Evolutionary conservation across 805 yeast species (phyloP).

Genomic region (Candida broadrunensis): DNA sequence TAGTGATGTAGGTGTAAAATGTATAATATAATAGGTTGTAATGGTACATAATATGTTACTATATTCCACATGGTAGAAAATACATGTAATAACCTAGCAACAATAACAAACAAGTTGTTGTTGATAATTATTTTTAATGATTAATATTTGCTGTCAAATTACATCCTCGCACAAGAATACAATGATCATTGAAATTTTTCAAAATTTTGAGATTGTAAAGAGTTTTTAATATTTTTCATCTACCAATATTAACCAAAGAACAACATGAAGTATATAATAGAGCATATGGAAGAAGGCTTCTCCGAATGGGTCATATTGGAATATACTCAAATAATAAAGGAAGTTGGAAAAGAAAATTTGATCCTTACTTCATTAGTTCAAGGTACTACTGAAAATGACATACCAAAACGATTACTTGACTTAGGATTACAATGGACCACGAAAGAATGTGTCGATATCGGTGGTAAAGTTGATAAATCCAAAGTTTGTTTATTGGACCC

Average conservation of each 20-base stretch:
- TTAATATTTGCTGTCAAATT: no score
- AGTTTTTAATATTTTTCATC: no score
- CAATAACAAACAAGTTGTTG: no score
- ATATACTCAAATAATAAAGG: slow-evolving; percentile 76
- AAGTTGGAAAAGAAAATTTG: slow-evolving; percentile 76
- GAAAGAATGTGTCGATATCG: slow-evolving; percentile 57
- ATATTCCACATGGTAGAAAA: no score
- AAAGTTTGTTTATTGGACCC: slow-evolving; percentile 88
- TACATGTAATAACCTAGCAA: no score
- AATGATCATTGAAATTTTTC: no score
- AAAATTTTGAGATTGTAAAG: no score
- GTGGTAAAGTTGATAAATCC: slow-evolving; percentile 38
- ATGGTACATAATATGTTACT: no score
- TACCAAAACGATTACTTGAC: slow-evolving; percentile 58
- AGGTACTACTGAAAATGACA: slow-evolving; percentile 55
- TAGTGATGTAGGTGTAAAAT: no score
- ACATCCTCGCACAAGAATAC: no score
- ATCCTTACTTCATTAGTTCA: slow-evolving; percentile 73
- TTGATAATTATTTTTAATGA: no score
- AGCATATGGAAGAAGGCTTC: slow-evolving; percentile 97
- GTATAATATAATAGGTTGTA: no score
- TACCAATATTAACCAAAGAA: background rate
- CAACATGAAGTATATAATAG: slow-evolving; percentile 84
- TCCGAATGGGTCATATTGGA: slow-evolving; percentile 94
- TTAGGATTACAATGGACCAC: slow-evolving; percentile 82